Conservation (phyloP, 2,329 filamentous ascomycete genomes). For the Penicillium palitans region DNA sequence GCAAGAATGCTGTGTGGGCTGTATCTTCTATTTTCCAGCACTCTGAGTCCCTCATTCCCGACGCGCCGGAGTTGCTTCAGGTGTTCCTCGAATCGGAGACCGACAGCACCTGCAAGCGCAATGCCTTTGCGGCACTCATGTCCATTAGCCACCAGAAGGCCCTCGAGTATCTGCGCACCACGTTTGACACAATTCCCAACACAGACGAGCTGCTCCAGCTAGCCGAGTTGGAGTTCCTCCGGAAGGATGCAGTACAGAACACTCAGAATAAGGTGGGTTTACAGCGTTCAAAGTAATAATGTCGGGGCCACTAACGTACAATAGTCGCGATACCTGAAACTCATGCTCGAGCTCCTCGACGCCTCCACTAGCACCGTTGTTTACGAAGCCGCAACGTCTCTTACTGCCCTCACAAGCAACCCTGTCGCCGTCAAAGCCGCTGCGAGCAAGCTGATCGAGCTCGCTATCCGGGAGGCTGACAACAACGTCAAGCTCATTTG, state of each 20-base stretch:
- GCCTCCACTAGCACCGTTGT: slow-evolving; percentile 91
- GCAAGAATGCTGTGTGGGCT: slow-evolving; percentile 96
- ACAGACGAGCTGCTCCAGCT: slow-evolving; percentile 91
- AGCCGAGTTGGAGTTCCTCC: slow-evolving; percentile 93
- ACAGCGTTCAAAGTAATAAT: background rate
- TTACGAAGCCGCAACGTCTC: slow-evolving; percentile 93
- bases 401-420: slow-evolving; percentile 92
- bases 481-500: slow-evolving; percentile 99
- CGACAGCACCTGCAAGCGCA: slow-evolving; percentile 95
- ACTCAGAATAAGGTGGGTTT: slow-evolving; percentile 79
- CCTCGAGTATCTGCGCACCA: slow-evolving; percentile 78
- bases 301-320: slow-evolving; percentile 29
- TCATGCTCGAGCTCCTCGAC: slow-evolving; percentile 96
- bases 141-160: slow-evolving; percentile 94
- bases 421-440: slow-evolving; percentile 97
- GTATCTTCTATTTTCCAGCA: slow-evolving; percentile 90
- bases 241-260: slow-evolving; percentile 95
- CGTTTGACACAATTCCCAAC: slow-evolving; percentile 92
- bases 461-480: slow-evolving; percentile 95
- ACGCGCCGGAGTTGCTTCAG: slow-evolving; percentile 88
- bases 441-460: slow-evolving; percentile 91
- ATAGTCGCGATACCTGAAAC: slow-evolving; percentile 80
- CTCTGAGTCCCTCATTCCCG: slow-evolving; percentile 87
- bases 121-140: slow-evolving; percentile 88
- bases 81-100: slow-evolving; percentile 87